Base-by-base conservation (phyloP, 192 early-diverging fungal genomes). In the Geranomyces michiganensis region DNA sequence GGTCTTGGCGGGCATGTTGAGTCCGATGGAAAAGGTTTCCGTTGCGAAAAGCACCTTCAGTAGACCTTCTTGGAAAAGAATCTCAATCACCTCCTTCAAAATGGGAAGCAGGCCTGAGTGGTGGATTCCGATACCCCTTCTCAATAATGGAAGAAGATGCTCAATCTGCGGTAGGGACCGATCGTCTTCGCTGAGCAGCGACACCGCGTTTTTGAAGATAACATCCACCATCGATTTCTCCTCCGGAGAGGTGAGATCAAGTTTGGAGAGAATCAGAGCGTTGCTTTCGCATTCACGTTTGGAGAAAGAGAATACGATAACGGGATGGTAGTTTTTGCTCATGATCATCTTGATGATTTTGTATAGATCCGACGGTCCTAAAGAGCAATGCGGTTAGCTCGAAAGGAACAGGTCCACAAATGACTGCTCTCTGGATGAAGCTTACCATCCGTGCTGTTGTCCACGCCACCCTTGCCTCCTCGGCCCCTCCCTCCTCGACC, bases 1-100 rank as follows among this genome's bases (percentile, higher is more conserved):
- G 0, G 97, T 99, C 71, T 94, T 95, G 72, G 97, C 95, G 24
- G 97, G 97, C 97, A 99, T 99, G 83, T 99, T 99, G 62, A 99
- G 81, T 26, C 97, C 97, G 65, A 99, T 99, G 26, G 97, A 94
- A 77, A 99, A 99, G 0, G 97, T 99, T 81, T 99, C 97, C 1
- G 96, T 98, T 26, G 96, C 96, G 89, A 98, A 98, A 51, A 98
- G 79, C n/a, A 94, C 93, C 79, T 98, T 98, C 33, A 98, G 77
- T 65, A 98, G 75, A n/a, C 94, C 94, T 79, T 96, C 94, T 75
- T 96, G 94, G 81, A 98, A 98, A 48, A 98, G 81, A 79, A 98
- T 93, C 82, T 98, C 96, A 49, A 96, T 94, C 10, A 94, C 91
- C 81, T 98, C 96, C 76, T 98, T 98, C 56, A 98, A 80, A 63